Conservation (phyloP, 2,329 filamentous ascomycete genomes). For the Hymenoscyphus scutula region DNA sequence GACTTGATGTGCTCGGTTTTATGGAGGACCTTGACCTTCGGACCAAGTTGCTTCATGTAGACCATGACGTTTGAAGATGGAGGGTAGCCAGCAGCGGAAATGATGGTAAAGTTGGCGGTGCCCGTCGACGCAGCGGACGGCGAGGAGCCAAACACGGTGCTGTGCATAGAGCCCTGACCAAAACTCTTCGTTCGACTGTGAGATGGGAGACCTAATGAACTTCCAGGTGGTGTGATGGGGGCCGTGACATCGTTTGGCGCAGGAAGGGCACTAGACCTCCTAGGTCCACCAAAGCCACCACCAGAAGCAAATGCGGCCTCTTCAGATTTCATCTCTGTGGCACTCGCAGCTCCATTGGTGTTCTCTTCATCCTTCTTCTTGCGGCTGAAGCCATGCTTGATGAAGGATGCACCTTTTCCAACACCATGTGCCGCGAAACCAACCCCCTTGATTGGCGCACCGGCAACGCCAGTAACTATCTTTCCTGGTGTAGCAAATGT, state of each 20-base stretch:
- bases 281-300: slow-evolving; percentile 28
- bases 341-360: slow-evolving; percentile 37
- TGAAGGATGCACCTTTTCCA: slow-evolving; percentile 84
- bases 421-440: slow-evolving; percentile 67
- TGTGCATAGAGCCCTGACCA: slow-evolving; percentile 65
- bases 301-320: slow-evolving; percentile 37
- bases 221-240: slow-evolving; percentile 33
- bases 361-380: slow-evolving; percentile 59
- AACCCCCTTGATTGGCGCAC: slow-evolving; percentile 90
- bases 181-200: slow-evolving; percentile 54
- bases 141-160: slow-evolving; percentile 51
- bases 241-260: slow-evolving; percentile 16
- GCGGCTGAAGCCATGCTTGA: slow-evolving; percentile 78
- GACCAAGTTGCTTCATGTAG: slow-evolving; percentile 61
- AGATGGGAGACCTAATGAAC: slow-evolving; percentile 16
- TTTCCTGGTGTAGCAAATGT: slow-evolving; percentile 85
- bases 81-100: slow-evolving; percentile 77
- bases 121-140: slow-evolving; percentile 58
- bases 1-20: slow-evolving; percentile 92
- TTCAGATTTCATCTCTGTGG: slow-evolving; percentile 45
- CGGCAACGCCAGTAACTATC: slow-evolving; percentile 76
- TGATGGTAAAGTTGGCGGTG: slow-evolving; percentile 74
- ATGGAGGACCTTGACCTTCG: slow-evolving; percentile 75
- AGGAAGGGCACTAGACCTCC: slow-evolving; percentile 23
- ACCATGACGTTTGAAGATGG: slow-evolving; percentile 76